Evolutionary conservation across 2,329 filamentous ascomycete genomes (phyloP), one percentile per base, ranked within the genome.

Genomic region (Lasiodiplodia theobromae): DNA sequence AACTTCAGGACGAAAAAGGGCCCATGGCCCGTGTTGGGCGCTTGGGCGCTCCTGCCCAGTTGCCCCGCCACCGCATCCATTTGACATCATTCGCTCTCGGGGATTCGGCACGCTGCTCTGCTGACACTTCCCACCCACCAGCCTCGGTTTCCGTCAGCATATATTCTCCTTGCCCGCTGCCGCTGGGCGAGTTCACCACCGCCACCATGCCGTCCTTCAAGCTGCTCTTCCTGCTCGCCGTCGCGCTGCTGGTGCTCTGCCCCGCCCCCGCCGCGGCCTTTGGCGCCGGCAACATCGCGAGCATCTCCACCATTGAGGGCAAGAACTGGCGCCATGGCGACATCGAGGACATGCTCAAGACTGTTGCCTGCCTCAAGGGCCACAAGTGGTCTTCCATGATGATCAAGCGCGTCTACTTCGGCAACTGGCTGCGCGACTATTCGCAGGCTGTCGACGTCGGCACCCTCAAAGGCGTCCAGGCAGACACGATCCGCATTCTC

Each of bases 361-460:
- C 80, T 6, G 82, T 84, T 52, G 82, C 83, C 12, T 84, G 81
- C 72, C 72, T 83, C 67, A 77, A 74, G 25, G 78, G 80, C 47
- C 73, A 82, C 71, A 78, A 83, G 65, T 83, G 77, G 77, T 80
- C 77, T 68, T 81, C 77, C 56, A 80, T 79, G 72, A 83, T 83
- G 81, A 83, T 82, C 76, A 82, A 81, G 75, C 78, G 79, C 66
- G 75, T 83, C 49, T 77, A 82, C 72, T 83, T 84, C 76, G 82
- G 82, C 37, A 81, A 81, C 72, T 81, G 79, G 79, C 72, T 81
- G 31, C 82, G 85, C 66, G 85, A 86, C 73, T 87, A 87, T 75
- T 84, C 74, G 16, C 80, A 87, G 79, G 85, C 86, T 70, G 82
- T 87, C 66, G 86, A 87, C 74, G 83, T 84, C 34, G 85, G 83